These are phyloP conservation scores for Pontederia crassipes DNA, from an alignment of 176 grass and related monocot genomes.

Conservation along the genomic window DNA sequence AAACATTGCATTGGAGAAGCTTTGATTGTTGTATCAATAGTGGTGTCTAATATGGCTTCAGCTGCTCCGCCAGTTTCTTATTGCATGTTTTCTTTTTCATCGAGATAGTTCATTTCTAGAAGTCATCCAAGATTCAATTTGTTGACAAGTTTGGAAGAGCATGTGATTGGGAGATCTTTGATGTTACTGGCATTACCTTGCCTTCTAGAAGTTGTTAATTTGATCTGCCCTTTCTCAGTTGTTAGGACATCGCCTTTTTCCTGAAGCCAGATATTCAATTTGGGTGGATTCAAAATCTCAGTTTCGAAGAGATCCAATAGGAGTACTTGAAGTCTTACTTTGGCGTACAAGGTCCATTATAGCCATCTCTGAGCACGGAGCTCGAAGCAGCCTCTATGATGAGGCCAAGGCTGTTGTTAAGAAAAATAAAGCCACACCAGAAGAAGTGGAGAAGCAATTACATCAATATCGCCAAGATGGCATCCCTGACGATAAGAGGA, in stretches of 20 bases:
- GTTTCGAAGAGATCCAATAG: slow-evolving; percentile 70
- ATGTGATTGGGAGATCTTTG: too few relatives aligned
- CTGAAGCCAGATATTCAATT: slow-evolving; percentile 70
- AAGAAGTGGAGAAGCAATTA: slow-evolving; percentile 84
- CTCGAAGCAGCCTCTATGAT: slow-evolving; percentile 73
- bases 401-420: slow-evolving; percentile 77
- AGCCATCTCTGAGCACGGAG: slow-evolving; percentile 89
- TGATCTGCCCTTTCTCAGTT: slow-evolving; percentile 29
- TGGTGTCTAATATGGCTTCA: too few relatives aligned
- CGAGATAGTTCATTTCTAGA: too few relatives aligned
- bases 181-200: too few relatives aligned
- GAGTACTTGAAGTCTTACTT: slow-evolving; percentile 62
- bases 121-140: too few relatives aligned
- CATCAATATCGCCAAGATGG: slow-evolving; percentile 65
- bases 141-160: too few relatives aligned
- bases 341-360: slow-evolving; percentile 82
- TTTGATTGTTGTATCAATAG: too few relatives aligned
- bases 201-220: too few relatives aligned
- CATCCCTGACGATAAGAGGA: slow-evolving; percentile 64
- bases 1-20: too few relatives aligned
- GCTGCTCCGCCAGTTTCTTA: too few relatives aligned
- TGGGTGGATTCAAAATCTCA: slow-evolving; percentile 99
- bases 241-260: slow-evolving; percentile 84
- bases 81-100: too few relatives aligned
- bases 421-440: slow-evolving; percentile 85